phyloP scores from a whole-genome alignment of 371 early-diverging fungal species.

The Syncephalastrum sp. region DNA sequence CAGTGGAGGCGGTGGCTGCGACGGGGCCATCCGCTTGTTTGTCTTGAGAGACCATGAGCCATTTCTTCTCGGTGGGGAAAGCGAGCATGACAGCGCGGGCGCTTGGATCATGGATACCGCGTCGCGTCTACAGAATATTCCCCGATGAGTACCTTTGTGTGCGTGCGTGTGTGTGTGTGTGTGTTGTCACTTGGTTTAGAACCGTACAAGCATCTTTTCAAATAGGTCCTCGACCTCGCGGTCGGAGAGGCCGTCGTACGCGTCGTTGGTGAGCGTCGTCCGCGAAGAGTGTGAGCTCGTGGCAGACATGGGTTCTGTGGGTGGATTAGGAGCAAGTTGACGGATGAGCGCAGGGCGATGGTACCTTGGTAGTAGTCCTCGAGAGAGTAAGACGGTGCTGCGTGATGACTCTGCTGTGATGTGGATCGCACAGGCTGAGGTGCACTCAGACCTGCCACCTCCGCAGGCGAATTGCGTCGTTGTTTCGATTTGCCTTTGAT shows the following conservation, averaged over 20 bases:
- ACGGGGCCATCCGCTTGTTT: constrained; percentile 33
- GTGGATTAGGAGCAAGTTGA: neutral
- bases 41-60: constrained; percentile 54
- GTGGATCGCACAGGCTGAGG: constrained; percentile 4
- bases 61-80: constrained; percentile 49
- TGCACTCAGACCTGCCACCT: constrained; percentile 1
- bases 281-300: constrained; percentile 16
- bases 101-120: constrained; percentile 44
- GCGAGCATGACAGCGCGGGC: constrained; percentile 39
- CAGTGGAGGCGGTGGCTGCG: constrained; percentile 16
- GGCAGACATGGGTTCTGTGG: neutral
- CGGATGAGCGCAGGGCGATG: neutral
- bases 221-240: constrained; percentile 45
- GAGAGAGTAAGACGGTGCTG: constrained; percentile 11
- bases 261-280: constrained; percentile 4
- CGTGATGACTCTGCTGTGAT: neutral
- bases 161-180: neutral
- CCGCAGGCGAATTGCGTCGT: constrained; percentile 14
- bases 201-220: constrained; percentile 51
- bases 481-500: constrained; percentile 30
- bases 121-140: constrained; percentile 31
- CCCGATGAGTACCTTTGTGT: neutral
- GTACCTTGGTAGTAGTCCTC: constrained; percentile 21
- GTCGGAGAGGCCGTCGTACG: constrained; percentile 19
- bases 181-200: neutral